Percentiles rank a stretch among this genome's conserved stretches.
Evolutionary conservation across 345 rosid species (phyloP).

Genomic region (Populus ilicifolia): DNA sequence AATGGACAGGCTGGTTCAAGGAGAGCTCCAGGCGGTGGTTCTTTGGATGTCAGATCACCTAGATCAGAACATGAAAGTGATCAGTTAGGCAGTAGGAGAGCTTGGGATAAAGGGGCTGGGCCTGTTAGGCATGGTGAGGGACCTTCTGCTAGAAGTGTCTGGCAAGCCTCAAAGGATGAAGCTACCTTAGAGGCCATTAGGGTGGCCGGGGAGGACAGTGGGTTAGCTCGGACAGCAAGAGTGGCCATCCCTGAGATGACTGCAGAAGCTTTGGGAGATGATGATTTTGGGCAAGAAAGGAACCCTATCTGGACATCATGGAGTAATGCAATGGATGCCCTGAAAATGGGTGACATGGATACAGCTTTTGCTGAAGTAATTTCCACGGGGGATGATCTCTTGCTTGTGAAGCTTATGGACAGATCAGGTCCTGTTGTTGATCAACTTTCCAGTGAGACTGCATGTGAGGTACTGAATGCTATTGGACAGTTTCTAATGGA

Average conservation of each 20-base stretch:
- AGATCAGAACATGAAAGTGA: constrained; percentile 72
- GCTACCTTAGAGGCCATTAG: constrained; percentile 98
- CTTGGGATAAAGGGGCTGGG: constrained; percentile 73
- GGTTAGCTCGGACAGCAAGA: constrained; percentile 52
- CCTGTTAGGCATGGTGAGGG: constrained; percentile 89
- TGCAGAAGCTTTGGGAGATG: constrained; percentile 82
- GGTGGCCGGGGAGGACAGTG: constrained; percentile 92
- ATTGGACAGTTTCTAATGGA: constrained; percentile 75
- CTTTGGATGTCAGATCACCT: constrained; percentile 52
- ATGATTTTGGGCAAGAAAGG: constrained; percentile 59
- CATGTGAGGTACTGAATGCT: constrained; percentile 66
- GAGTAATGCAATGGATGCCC: constrained; percentile 92
- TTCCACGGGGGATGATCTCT: constrained; percentile 74
- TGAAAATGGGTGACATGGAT: constrained; percentile 82
- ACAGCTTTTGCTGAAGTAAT: constrained; percentile 82
- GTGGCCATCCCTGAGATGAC: constrained; percentile 68
- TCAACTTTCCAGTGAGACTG: constrained; percentile 79
- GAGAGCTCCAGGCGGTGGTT: constrained; percentile 50
- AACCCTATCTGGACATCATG: constrained; percentile 87
- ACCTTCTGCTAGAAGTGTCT: constrained; percentile 97
- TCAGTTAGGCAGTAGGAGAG: constrained; percentile 72
- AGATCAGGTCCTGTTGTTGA: constrained; percentile 83
- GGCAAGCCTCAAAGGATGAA: constrained; percentile 99
- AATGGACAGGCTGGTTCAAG: constrained; percentile 61
- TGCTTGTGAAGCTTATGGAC: constrained; percentile 94